Percentiles rank a stretch among this genome's conserved stretches.
Evolutionary conservation across 306 rosid genomes (phyloP).

Genomic region (Quercus cerris): DNA sequence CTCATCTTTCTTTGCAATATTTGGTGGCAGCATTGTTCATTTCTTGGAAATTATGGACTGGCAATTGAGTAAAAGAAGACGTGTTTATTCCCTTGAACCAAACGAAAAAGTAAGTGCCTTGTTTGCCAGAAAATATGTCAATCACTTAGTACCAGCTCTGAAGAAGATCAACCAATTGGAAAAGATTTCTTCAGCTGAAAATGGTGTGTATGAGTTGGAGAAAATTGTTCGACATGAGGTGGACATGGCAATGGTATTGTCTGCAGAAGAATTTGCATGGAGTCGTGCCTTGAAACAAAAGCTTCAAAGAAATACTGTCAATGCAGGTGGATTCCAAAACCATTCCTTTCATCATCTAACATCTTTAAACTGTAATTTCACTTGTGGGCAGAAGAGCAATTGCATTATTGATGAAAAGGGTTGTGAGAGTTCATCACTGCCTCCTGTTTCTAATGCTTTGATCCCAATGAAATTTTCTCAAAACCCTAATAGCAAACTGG

Average conservation of each 20-base stretch:
- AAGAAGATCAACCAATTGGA: constrained; percentile 29
- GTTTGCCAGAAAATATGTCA: constrained; percentile 52
- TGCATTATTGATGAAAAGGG: background rate
- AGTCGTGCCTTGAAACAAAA: constrained; percentile 44
- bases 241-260: constrained; percentile 68
- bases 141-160: constrained; percentile 50
- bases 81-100: constrained; percentile 49
- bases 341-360: background rate
- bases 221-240: constrained; percentile 50
- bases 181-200: constrained; percentile 5
- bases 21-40: background rate
- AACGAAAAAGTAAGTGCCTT: constrained; percentile 24
- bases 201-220: constrained; percentile 2
- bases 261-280: constrained; percentile 64
- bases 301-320: constrained; percentile 32
- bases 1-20: background rate
- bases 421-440: background rate
- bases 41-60: constrained; percentile 30
- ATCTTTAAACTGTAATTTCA: background rate
- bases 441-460: constrained; percentile 12
- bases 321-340: constrained; percentile 1
- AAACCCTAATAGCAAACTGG: constrained; percentile 14
- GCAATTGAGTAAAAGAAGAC: constrained; percentile 39
- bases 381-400: background rate
- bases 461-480: constrained; percentile 1